phyloP scores from a whole-genome alignment of 2,329 filamentous ascomycete genomes.

The Colletotrichum horii region DNA sequence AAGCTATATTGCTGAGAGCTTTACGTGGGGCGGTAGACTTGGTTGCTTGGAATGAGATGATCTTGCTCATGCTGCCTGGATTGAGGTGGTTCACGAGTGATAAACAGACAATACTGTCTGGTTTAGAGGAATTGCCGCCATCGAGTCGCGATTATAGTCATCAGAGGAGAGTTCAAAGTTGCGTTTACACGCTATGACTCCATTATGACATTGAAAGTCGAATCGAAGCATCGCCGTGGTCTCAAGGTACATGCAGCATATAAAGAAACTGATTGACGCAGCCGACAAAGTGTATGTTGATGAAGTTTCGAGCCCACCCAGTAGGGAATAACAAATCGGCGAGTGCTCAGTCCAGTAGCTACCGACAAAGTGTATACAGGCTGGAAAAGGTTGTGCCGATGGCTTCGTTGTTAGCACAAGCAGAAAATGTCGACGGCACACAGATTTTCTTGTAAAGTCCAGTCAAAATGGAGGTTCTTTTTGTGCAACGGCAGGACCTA shows the following conservation, averaged over 20 bases:
- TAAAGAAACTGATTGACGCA: neutral
- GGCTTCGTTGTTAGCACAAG: neutral
- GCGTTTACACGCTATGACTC: neutral
- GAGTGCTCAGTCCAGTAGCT: too few species aligned
- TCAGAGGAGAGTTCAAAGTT: neutral
- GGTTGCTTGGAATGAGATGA: neutral
- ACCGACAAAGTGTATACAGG: too few species aligned
- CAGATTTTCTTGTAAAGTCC: rapidly evolving
- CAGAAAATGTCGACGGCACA: rapidly evolving
- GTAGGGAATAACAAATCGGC: too few species aligned
- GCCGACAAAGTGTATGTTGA: neutral
- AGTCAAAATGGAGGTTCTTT: neutral
- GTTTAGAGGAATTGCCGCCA: neutral
- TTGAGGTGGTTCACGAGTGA: neutral
- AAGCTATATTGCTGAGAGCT: neutral
- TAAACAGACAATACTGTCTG: neutral
- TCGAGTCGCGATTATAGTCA: neutral
- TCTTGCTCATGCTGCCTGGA: neutral
- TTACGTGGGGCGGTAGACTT: neutral
- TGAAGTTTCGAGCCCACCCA: too few species aligned
- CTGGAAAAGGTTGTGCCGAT: neutral
- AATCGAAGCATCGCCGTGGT: neutral
- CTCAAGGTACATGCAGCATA: neutral
- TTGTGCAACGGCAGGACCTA: neutral
- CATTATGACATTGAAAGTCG: neutral